A percentile compares a stretch with the other conserved stretches of the same genome.
phyloP scores from a whole-genome alignment of 1,284 basidiomycete genomes.

The Termitomyces sp. region DNA sequence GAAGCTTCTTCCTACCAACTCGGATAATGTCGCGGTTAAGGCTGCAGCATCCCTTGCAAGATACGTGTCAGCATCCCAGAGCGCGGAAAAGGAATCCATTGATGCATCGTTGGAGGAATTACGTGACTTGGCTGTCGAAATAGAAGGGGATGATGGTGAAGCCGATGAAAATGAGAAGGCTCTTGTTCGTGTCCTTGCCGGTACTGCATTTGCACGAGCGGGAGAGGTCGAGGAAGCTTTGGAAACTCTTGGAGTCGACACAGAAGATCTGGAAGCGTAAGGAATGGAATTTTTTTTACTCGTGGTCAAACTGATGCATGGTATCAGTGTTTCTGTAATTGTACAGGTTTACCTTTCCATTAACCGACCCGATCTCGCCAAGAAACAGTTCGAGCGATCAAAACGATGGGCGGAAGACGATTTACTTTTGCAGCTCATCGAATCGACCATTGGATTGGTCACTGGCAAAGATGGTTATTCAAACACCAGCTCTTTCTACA shows the following conservation, averaged over 20 bases:
- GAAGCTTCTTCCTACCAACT: constrained; percentile 50
- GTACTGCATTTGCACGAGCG: constrained; percentile 77
- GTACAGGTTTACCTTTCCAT: constrained; percentile 85
- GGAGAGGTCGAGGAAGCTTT: constrained; percentile 89
- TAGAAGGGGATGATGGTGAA: constrained; percentile 72
- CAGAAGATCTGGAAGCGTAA: constrained; percentile 82
- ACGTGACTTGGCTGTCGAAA: constrained; percentile 81
- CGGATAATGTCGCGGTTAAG: constrained; percentile 65
- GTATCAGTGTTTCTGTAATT: constrained; percentile 67
- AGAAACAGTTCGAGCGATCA: constrained; percentile 75
- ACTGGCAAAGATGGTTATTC: constrained; percentile 75
- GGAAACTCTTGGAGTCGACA: constrained; percentile 75
- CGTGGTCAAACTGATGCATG: constrained; percentile 9
- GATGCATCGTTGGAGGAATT: constrained; percentile 74
- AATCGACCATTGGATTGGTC: constrained; percentile 81
- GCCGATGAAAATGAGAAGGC: constrained; percentile 61
- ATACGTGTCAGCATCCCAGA: constrained; percentile 50
- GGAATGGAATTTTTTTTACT: constrained; percentile 26
- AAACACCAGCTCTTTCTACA: constrained; percentile 80
- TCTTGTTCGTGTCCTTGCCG: constrained; percentile 73
- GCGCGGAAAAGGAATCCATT: constrained; percentile 47
- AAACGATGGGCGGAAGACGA: constrained; percentile 88
- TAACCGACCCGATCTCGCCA: constrained; percentile 81
- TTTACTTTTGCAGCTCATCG: constrained; percentile 83
- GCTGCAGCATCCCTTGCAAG: constrained; percentile 70